phyloP scores from a whole-genome alignment of 2,329 filamentous ascomycete genomes.

The Teratosphaeria nubilosa region DNA sequence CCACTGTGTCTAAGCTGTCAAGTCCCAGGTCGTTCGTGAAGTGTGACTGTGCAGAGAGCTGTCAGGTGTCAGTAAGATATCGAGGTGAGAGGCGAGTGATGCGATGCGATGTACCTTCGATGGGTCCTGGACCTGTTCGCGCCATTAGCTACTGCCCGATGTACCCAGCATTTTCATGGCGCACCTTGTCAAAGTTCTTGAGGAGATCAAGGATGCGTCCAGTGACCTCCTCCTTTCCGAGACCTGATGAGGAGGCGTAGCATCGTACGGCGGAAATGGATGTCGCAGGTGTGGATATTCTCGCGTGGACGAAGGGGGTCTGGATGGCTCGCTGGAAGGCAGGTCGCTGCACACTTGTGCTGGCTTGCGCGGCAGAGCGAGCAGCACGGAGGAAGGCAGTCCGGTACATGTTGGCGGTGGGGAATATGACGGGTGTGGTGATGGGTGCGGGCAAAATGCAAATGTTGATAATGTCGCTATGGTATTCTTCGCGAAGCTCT shows the following conservation, averaged over 20 bases:
- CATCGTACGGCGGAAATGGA: conserved; percentile 62
- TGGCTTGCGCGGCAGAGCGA: conserved; percentile 39
- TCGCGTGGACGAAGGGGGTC: conserved; percentile 51
- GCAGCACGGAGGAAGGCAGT: conserved; percentile 72
- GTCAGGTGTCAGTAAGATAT: conserved; percentile 18
- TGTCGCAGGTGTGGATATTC: conserved; percentile 52
- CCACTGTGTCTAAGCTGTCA: conserved; percentile 95
- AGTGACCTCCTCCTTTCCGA: conserved; percentile 77
- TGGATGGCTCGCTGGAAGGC: conserved; percentile 49
- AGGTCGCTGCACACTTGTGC: conserved; percentile 29
- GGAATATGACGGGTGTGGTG: conserved; percentile 3
- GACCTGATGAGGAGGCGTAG: conserved; percentile 74
- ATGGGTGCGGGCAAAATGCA: neutral
- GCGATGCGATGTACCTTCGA: conserved; percentile 40
- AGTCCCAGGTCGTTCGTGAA: conserved; percentile 96
- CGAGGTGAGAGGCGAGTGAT: neutral
- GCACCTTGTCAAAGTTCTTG: conserved; percentile 94
- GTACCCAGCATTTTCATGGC: conserved; percentile 11
- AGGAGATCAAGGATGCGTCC: conserved; percentile 85
- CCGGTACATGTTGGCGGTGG: conserved; percentile 66
- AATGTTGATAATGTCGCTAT: neutral
- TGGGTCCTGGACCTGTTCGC: conserved; percentile 49
- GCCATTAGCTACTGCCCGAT: conserved; percentile 10
- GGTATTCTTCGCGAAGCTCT: neutral
- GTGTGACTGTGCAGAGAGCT: conserved; percentile 79